phyloP scores from a whole-genome alignment of 2,329 filamentous ascomycete genomes.

The Colletotrichum tabaci region DNA sequence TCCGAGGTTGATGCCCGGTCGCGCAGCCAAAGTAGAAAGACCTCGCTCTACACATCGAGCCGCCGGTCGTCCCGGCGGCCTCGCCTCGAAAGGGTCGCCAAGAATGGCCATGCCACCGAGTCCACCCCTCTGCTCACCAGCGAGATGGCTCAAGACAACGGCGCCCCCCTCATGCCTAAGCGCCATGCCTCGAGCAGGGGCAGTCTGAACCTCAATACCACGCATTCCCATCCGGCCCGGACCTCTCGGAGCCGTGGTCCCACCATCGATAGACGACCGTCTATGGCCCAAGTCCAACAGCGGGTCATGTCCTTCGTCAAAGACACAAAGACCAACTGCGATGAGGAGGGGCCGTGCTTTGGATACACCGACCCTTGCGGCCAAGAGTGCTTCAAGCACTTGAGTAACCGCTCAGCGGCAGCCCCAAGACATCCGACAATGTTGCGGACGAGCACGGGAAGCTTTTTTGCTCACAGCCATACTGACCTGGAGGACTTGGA shows the following conservation, averaged over 20 bases:
- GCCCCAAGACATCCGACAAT: slow-evolving; percentile 54
- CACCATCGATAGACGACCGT: slow-evolving; percentile 62
- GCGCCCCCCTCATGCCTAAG: slow-evolving; percentile 46
- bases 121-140: slow-evolving; percentile 64
- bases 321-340: slow-evolving; percentile 75
- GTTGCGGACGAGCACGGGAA: slow-evolving; percentile 60
- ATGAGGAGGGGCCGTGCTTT: slow-evolving; percentile 72
- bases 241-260: slow-evolving; percentile 47
- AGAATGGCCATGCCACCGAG: slow-evolving; percentile 54
- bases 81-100: slow-evolving; percentile 28
- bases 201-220: slow-evolving; percentile 45
- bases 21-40: slow-evolving; percentile 41
- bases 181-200: slow-evolving; percentile 49
- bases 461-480: slow-evolving; percentile 48
- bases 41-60: slow-evolving; percentile 45
- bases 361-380: slow-evolving; percentile 77
- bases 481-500: slow-evolving; percentile 50
- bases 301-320: slow-evolving; percentile 76
- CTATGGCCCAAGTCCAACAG: slow-evolving; percentile 68
- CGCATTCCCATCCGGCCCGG: slow-evolving; percentile 28
- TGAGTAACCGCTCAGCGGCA: slow-evolving; percentile 57
- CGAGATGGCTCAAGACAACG: slow-evolving; percentile 47
- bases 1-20: slow-evolving; percentile 52
- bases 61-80: slow-evolving; percentile 49
- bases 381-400: slow-evolving; percentile 75